phyloP scores from a whole-genome alignment of 2,329 filamentous ascomycete genomes.

The Fusarium sp. region DNA sequence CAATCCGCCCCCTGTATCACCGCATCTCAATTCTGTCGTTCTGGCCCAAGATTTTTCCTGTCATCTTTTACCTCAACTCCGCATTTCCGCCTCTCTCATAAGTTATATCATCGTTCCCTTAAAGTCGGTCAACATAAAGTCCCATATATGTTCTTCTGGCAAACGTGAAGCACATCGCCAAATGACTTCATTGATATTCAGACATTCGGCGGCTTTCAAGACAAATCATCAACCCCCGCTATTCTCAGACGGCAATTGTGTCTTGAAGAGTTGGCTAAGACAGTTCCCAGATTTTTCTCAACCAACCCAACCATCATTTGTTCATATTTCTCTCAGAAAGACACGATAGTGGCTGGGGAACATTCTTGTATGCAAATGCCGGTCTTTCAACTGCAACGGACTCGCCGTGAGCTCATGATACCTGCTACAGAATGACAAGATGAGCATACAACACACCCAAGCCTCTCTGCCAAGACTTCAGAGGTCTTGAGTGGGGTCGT shows the following conservation, averaged over 20 bases:
- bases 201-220: conserved; percentile 3
- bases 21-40: conserved; percentile 21
- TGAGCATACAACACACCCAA: conserved; percentile 32
- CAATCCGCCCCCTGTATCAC: conserved; percentile 32
- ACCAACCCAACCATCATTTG: background rate
- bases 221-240: conserved; percentile 21
- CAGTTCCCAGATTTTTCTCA: conserved; percentile 6
- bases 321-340: background rate
- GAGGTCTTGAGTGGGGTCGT: conserved; percentile 42
- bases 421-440: conserved; percentile 16
- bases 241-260: conserved; percentile 15
- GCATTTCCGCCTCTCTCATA: conserved; percentile 12
- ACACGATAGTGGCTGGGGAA: background rate
- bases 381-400: background rate
- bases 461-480: conserved; percentile 39
- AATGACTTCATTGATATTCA: conserved; percentile 4
- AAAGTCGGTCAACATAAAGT: conserved; percentile 3
- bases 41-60: conserved; percentile 23
- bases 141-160: background rate
- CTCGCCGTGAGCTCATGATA: conserved; percentile 12
- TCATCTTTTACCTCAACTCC: conserved; percentile 21
- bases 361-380: background rate
- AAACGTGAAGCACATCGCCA: background rate
- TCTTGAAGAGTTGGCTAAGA: conserved; percentile 16
- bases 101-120: conserved; percentile 13